These are phyloP conservation scores for Rhodotorula glutinis DNA, from an alignment of 1,284 basidiomycete genomes.

Conservation along the genomic window DNA sequence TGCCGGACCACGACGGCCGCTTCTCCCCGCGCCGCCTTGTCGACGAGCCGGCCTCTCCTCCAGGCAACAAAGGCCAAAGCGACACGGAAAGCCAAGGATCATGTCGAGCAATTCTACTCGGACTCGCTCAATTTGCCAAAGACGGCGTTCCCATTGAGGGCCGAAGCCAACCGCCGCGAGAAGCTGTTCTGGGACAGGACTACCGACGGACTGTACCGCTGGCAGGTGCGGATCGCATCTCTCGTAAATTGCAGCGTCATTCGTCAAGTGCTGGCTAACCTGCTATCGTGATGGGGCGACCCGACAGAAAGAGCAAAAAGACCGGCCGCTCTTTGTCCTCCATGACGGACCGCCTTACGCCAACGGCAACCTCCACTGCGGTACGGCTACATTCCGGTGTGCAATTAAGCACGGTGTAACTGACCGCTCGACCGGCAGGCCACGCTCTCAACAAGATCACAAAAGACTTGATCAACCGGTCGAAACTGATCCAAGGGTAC, in stretches of 20 bases:
- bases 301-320: slow-evolving; percentile 61
- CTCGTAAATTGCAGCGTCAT: no score
- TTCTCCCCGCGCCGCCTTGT: background rate
- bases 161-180: slow-evolving; percentile 65
- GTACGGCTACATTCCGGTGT: slow-evolving; percentile 58
- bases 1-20: background rate
- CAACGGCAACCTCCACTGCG: slow-evolving; percentile 93
- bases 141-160: slow-evolving; percentile 74
- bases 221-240: slow-evolving; percentile 69
- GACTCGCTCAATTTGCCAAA: slow-evolving; percentile 68
- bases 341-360: slow-evolving; percentile 98
- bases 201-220: slow-evolving; percentile 72
- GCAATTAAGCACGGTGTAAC: background rate
- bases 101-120: slow-evolving; percentile 26
- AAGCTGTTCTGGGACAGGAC: slow-evolving; percentile 63
- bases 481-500: slow-evolving; percentile 72
- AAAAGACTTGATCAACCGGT: slow-evolving; percentile 94
- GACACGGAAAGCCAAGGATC: slow-evolving; percentile 18
- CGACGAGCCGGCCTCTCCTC: background rate
- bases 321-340: slow-evolving; percentile 71
- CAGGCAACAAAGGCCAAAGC: background rate
- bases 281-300: accelerated
- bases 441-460: slow-evolving; percentile 96
- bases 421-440: slow-evolving; percentile 55
- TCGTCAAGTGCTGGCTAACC: no score